A percentile compares a stretch with the other conserved stretches of the same genome.
phyloP scores from a whole-genome alignment of 1,139 yeast species.

The Kluyveromyces sp. region DNA sequence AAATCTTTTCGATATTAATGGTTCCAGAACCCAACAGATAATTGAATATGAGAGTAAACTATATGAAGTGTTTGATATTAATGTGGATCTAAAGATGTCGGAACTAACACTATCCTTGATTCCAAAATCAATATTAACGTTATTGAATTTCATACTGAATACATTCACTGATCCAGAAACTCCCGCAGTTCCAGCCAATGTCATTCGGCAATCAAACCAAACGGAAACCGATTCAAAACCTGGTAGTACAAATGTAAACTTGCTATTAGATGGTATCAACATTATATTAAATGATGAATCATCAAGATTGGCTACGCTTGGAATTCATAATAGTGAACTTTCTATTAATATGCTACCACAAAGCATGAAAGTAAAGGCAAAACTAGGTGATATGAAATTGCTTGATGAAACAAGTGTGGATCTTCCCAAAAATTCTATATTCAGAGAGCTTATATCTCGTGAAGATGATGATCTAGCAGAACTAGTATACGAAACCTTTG shows the following conservation, averaged over 20 bases:
- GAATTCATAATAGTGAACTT: conserved; percentile 66
- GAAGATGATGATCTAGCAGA: conserved; percentile 82
- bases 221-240: conserved; percentile 45
- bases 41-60: conserved; percentile 46
- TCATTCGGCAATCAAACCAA: conserved; percentile 54
- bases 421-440: conserved; percentile 47
- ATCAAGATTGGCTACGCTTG: conserved; percentile 69
- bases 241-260: conserved; percentile 61
- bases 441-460: conserved; percentile 65
- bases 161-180: conserved; percentile 83
- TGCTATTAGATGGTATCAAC: conserved; percentile 67
- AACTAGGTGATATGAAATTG: conserved; percentile 71
- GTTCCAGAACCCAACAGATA: conserved; percentile 50
- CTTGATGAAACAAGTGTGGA: conserved; percentile 71
- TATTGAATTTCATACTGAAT: conserved; percentile 72
- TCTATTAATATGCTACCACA: conserved; percentile 65
- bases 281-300: conserved; percentile 79
- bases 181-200: conserved; percentile 59
- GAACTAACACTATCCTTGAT: conserved; percentile 72
- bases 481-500: conserved; percentile 75
- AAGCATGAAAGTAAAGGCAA: conserved; percentile 65
- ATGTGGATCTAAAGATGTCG: conserved; percentile 65
- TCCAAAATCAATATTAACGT: conserved; percentile 68
- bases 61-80: conserved; percentile 74
- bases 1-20: conserved; percentile 55